Conservation (phyloP, 257 asterid genomes). For the Solanum chmielewskii region DNA sequence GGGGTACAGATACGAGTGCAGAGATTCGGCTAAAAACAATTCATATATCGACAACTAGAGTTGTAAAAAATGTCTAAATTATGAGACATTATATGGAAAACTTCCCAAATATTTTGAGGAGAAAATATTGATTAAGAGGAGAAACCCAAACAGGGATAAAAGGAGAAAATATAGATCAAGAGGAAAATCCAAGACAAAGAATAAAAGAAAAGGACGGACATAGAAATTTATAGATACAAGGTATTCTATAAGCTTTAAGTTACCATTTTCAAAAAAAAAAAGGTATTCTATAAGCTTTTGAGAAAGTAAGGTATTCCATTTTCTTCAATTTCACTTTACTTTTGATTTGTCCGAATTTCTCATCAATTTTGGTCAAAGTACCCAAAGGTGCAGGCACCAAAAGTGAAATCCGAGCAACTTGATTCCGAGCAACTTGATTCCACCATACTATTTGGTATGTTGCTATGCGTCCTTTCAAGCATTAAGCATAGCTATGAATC, state of each 20-base stretch:
- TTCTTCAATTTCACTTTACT: background rate
- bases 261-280: too few species aligned
- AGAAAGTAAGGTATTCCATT: background rate
- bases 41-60: background rate
- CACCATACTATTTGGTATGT: background rate
- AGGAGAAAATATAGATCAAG: background rate
- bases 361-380: background rate
- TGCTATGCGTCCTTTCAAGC: background rate
- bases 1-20: background rate
- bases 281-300: too few species aligned
- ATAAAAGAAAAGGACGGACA: background rate
- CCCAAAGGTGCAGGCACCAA: background rate
- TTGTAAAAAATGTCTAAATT: background rate
- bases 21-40: background rate
- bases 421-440: background rate
- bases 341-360: background rate
- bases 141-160: background rate
- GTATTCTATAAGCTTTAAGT: background rate
- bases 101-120: background rate
- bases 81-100: too few species aligned
- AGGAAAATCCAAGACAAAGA: background rate
- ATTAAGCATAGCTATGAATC: background rate
- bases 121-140: background rate
- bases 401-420: background rate
- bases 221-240: background rate